phyloP scores from a whole-genome alignment of 2,329 filamentous ascomycete species.

The Trichophyton verrucosum region DNA sequence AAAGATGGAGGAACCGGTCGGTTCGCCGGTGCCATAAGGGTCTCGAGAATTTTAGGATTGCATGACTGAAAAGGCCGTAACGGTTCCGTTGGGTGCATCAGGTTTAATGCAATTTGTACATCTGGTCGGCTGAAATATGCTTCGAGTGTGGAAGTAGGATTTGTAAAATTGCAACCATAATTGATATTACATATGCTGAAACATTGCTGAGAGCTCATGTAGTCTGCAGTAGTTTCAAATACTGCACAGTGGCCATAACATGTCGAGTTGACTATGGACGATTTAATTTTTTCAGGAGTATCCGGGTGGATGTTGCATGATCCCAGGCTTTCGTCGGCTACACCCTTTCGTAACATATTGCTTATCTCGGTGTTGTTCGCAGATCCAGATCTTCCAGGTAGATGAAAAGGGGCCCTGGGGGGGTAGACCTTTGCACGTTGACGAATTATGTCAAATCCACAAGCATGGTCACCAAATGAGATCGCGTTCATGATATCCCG shows the following conservation, averaged over 20 bases:
- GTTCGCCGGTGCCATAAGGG: constrained; percentile 15
- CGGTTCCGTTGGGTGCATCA: constrained; percentile 10
- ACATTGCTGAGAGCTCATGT: constrained; percentile 19
- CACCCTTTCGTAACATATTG: neutral
- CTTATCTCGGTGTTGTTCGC: constrained; percentile 18
- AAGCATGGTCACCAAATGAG: constrained; percentile 20
- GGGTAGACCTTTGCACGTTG: constrained; percentile 21
- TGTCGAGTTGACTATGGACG: constrained; percentile 24
- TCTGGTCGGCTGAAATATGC: constrained; percentile 25
- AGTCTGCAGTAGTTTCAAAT: constrained; percentile 24
- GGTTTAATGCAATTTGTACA: constrained; percentile 24
- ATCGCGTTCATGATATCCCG: constrained; percentile 21
- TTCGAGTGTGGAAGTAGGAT: constrained; percentile 17
- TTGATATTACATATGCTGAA: constrained; percentile 27
- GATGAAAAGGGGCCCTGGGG: constrained; percentile 17
- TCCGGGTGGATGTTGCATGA: constrained; percentile 19
- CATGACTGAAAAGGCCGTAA: constrained; percentile 19
- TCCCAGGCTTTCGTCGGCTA: constrained; percentile 8
- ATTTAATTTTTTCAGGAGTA: constrained; percentile 17
- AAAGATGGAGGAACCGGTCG: constrained; percentile 23
- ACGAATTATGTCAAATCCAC: constrained; percentile 23
- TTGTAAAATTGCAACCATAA: constrained; percentile 21
- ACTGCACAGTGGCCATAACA: constrained; percentile 28
- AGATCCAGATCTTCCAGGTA: constrained; percentile 23
- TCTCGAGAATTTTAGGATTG: constrained; percentile 21